phyloP scores from a whole-genome alignment of 2,329 filamentous ascomycete genomes.

The Elsinoe perseae region DNA sequence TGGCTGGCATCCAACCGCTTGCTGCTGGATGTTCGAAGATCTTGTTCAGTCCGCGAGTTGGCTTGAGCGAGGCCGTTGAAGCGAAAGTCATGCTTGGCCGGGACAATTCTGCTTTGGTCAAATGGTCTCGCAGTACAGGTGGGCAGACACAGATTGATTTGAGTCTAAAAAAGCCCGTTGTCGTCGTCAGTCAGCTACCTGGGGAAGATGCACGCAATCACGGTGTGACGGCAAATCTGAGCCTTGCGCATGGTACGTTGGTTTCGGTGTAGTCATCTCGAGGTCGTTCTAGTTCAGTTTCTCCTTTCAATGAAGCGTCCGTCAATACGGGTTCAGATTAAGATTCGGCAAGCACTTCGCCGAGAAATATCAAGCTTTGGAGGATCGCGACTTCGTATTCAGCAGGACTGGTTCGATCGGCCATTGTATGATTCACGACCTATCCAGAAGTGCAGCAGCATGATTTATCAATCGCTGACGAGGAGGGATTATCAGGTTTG shows the following conservation, averaged over 20 bases:
- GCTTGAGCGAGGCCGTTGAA: neutral
- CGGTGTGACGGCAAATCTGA: neutral
- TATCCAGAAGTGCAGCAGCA: neutral
- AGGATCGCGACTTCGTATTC: neutral
- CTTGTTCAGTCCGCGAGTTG: neutral
- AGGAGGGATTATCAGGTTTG: neutral
- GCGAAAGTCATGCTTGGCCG: conserved; percentile 1
- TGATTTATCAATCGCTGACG: neutral
- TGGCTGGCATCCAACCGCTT: conserved; percentile 26
- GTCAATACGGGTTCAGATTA: neutral
- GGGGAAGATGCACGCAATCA: neutral
- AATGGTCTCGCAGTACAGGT: neutral
- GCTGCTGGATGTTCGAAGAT: conserved; percentile 15
- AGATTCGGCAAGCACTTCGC: neutral
- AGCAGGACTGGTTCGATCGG: neutral
- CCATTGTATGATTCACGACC: no score
- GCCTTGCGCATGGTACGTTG: neutral
- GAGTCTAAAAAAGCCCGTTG: neutral
- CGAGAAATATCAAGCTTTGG: neutral
- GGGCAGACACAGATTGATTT: neutral
- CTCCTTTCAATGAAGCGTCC: neutral
- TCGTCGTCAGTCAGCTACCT: neutral
- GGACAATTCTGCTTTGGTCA: neutral
- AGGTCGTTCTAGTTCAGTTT: neutral
- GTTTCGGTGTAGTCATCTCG: neutral